A percentile compares a stretch with the other conserved stretches of the same genome.
These are phyloP conservation scores for Tetrahymena elliotti DNA, from an alignment of 73 alveolate genomes.

Conservation along the genomic window DNA sequence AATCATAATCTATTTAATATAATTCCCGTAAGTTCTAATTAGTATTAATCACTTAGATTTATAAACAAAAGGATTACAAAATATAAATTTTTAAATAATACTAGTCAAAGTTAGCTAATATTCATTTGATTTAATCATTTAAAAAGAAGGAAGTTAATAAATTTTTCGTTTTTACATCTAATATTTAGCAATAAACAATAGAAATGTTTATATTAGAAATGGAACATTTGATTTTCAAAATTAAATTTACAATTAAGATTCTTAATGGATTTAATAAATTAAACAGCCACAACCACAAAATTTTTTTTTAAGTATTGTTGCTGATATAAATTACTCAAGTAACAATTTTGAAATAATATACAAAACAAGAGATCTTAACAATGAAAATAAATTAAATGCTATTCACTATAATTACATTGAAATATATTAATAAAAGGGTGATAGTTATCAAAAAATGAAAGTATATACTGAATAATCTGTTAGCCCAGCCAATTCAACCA, in stretches of 20 bases:
- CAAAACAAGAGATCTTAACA: neutral
- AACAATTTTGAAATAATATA: neutral
- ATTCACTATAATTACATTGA: neutral
- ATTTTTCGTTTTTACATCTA: too few species aligned
- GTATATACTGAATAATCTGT: neutral
- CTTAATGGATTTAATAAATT: neutral
- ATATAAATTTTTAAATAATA: too few species aligned
- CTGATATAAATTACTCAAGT: neutral
- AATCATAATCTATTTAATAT: neutral
- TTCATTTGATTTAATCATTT: too few species aligned
- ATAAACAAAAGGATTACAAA: neutral
- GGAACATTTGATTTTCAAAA: neutral
- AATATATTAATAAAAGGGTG: too few species aligned
- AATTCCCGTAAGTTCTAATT: neutral
- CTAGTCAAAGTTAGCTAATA: neutral
- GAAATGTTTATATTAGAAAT: too few species aligned
- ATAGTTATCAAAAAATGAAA: neutral
- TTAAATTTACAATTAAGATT: neutral
- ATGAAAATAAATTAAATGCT: neutral
- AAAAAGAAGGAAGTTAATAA: neutral
- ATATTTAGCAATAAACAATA: neutral
- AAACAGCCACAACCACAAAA: neutral
- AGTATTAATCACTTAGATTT: neutral
- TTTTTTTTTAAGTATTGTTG: neutral
- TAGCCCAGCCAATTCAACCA: neutral